Evolutionary conservation across 2,329 filamentous ascomycete genomes (phyloP), one percentile per base, ranked within the genome.

Genomic region (Stagonosporopsis vannaccii): DNA sequence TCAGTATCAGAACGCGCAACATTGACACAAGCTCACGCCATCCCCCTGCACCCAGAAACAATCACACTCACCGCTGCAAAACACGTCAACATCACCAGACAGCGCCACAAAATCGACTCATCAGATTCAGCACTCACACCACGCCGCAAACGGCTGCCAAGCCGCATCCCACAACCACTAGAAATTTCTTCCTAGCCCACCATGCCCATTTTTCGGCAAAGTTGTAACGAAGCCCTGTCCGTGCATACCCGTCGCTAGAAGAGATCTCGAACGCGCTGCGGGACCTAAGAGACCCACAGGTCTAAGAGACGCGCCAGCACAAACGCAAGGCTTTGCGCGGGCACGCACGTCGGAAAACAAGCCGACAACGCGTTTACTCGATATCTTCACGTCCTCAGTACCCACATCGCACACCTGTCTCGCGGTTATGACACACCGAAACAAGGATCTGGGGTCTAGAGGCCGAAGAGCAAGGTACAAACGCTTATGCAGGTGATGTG

Each of bases 221-320:
- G 20, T n/a, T 23, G n/a, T 39, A 20, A 36, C 25, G 23, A 30
- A 41, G 43, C 51, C 36, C 30, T 41, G 47, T 47, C 42, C 36
- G 53, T 56, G 53, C 53, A 56, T 56, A 56, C 53, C 53, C 53
- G 53, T 56, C 53, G 47, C 47, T 56, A 56, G 53, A 51, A 51
- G 44, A 40, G 47, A 56, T 51, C 53, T 56, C 53, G 53, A 56
- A 56, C 53, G 42, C n/a, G 23, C 42, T 56, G 47, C 53, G 53
- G 53, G 47, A 51, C 42, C 47, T 56, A 51, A 51, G 12, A 20
- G 53, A 46, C 53, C 53, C 53, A 56, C 53, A 28, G 22, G 7
- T 6, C 36, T 32, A 42, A 23, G 6, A 42, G 46, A 46, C 52
- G 42, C 46, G 52, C 51, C 45, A 55, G 44, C 39, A 42, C 25